Conservation (phyloP, 805 yeast species). For the Yarrowia sp. region DNA sequence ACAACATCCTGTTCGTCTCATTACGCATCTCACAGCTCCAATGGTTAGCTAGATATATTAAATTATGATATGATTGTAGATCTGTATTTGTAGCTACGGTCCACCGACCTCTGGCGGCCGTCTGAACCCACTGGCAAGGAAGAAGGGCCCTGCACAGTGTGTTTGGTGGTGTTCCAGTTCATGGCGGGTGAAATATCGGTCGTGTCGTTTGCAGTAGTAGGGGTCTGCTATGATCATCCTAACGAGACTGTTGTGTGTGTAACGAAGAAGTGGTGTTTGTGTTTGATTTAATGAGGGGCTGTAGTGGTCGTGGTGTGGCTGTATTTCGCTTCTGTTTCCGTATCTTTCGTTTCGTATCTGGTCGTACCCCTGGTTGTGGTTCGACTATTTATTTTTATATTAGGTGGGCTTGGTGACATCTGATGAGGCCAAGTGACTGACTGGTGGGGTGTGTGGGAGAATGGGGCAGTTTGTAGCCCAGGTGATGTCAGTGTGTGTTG, state of each 20-base stretch:
- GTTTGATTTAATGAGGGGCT: not conserved
- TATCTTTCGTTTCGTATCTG: too few species aligned
- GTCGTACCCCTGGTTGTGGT: too few species aligned
- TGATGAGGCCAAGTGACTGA: too few species aligned
- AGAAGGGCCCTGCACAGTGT: not conserved
- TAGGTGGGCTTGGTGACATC: too few species aligned
- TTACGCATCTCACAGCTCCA: too few species aligned
- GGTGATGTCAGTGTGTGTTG: too few species aligned
- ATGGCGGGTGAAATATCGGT: not conserved
- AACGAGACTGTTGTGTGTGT: too few species aligned
- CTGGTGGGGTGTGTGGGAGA: too few species aligned
- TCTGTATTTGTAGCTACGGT: not conserved
- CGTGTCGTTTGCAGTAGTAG: not conserved
- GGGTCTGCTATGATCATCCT: conserved; percentile 1
- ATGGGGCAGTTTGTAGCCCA: too few species aligned
- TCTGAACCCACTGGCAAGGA: not conserved
- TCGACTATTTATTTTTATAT: too few species aligned
- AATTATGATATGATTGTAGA: not conserved
- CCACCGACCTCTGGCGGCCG: not conserved
- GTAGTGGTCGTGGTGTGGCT: not conserved
- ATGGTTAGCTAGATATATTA: not conserved
- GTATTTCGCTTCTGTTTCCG: too few species aligned
- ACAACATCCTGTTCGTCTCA: too few species aligned
- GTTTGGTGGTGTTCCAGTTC: conserved; percentile 3
- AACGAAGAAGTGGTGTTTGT: not conserved